These are phyloP conservation scores for Chenopodium quinoa DNA, from an alignment of 148 eudicot species.

Conservation along the genomic window DNA sequence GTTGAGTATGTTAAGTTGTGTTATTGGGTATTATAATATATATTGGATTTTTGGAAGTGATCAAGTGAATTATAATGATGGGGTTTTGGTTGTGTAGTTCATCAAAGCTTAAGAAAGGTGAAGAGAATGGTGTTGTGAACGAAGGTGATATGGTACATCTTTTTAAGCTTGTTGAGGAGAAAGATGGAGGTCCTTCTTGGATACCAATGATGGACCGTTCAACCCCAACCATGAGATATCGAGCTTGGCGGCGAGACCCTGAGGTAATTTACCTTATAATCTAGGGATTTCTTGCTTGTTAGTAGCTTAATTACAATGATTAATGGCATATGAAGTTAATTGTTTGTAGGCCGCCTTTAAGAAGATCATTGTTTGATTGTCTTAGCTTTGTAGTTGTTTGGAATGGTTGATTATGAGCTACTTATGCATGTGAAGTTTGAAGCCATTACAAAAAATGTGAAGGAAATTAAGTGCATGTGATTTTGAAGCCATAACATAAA, in stretches of 20 bases:
- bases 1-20: neutral
- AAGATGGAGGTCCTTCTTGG: conserved; percentile 94
- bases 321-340: neutral
- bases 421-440: conserved; percentile 11
- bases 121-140: conserved; percentile 36
- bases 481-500: neutral
- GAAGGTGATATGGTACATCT: conserved; percentile 63
- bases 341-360: neutral
- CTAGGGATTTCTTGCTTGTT: neutral
- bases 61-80: conserved; percentile 11
- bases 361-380: neutral
- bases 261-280: conserved; percentile 40
- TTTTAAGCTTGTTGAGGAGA: conserved; percentile 67
- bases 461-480: neutral
- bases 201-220: conserved; percentile 87
- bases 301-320: no score
- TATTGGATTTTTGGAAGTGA: neutral
- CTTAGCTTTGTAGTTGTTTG: neutral
- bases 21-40: neutral
- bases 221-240: conserved; percentile 65
- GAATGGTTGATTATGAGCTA: neutral
- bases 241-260: conserved; percentile 90
- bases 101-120: conserved; percentile 33
- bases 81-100: conserved; percentile 41
- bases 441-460: neutral